Percentiles rank a stretch among this genome's conserved stretches.
phyloP scores from a whole-genome alignment of 2,329 filamentous ascomycete species.

The Penicillium crustosum region DNA sequence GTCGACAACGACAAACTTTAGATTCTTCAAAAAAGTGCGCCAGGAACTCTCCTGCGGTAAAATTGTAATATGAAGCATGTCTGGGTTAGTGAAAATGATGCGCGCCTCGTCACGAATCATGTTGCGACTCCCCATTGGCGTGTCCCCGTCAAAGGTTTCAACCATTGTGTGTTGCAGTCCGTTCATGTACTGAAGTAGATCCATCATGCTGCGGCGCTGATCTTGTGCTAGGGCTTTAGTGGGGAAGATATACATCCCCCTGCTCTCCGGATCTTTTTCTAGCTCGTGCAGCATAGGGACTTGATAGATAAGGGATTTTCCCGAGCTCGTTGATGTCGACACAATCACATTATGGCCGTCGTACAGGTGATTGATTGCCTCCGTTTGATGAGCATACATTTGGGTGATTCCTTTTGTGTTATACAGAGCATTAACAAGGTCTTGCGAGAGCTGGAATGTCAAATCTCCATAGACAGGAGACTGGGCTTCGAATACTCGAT shows the following conservation, averaged over 20 bases:
- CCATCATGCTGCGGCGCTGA: constrained; percentile 82
- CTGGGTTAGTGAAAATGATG: constrained; percentile 96
- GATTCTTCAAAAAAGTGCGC: constrained; percentile 82
- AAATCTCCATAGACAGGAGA: constrained; percentile 78
- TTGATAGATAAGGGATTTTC: constrained; percentile 98
- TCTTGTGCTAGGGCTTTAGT: constrained; percentile 97
- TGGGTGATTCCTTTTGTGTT: constrained; percentile 84
- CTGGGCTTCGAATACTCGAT: constrained; percentile 86
- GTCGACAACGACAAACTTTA: constrained; percentile 86
- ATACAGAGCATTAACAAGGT: constrained; percentile 92
- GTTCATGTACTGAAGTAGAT: constrained; percentile 78
- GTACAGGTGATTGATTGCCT: constrained; percentile 85
- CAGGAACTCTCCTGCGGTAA: constrained; percentile 87
- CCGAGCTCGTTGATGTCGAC: constrained; percentile 91
- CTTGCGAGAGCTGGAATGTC: constrained; percentile 81
- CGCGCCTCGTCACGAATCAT: constrained; percentile 81
- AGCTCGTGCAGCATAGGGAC: constrained; percentile 85
- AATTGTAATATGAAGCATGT: constrained; percentile 95
- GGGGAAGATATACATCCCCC: constrained; percentile 97
- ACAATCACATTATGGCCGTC: constrained; percentile 85
- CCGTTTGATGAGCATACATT: constrained; percentile 87
- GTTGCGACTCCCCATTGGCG: constrained; percentile 75
- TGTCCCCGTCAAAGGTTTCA: constrained; percentile 96
- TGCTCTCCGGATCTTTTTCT: constrained; percentile 70
- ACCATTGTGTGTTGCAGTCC: constrained; percentile 73